A percentile compares a stretch with the other conserved stretches of the same genome.
Evolutionary conservation across 176 grass and related monocot genomes (phyloP).

Genomic region (Microstegium vimineum): DNA sequence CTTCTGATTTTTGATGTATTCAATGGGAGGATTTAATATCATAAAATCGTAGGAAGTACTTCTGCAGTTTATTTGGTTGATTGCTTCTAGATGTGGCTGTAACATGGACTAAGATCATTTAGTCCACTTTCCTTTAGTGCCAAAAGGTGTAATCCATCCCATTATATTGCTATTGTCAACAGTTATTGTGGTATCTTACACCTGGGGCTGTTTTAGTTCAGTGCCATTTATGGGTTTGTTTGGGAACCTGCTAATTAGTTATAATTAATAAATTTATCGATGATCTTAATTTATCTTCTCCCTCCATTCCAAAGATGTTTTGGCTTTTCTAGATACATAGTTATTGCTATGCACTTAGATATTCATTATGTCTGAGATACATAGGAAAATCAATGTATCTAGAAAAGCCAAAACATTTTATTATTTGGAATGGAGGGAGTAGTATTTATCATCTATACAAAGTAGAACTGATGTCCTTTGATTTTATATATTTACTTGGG

Average conservation of each 20-base stretch:
- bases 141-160: not conserved
- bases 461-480: not conserved
- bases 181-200: not conserved
- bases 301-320: no score
- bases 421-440: not conserved
- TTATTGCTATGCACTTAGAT: no score
- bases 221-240: not conserved
- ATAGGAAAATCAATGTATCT: no score
- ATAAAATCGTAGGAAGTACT: not conserved
- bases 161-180: not conserved
- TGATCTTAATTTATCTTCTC: not conserved
- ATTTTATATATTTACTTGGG: not conserved
- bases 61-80: not conserved
- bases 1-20: conserved; percentile 2
- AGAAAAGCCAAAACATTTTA: no score
- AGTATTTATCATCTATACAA: not conserved
- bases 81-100: not conserved
- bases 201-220: not conserved
- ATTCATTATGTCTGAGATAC: no score
- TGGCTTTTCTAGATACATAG: no score
- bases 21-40: not conserved
- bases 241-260: not conserved
- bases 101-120: not conserved
- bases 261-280: not conserved
- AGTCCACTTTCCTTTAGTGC: not conserved